Evolutionary conservation across 305 asterid species (phyloP).

Genomic region (Stenogyne calaminthoides): DNA sequence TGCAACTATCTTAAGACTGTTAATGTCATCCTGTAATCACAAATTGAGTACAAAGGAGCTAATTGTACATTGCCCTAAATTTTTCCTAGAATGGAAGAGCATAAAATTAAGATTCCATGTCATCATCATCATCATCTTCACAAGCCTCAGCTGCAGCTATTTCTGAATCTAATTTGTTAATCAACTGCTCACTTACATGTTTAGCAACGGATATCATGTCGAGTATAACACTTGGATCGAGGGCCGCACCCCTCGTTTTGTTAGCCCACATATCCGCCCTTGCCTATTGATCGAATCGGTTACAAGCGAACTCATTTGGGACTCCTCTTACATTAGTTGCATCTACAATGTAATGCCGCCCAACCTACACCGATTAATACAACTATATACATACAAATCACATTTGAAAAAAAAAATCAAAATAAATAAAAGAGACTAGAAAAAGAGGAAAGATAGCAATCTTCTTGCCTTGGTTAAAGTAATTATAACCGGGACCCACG

Average conservation of each 20-base stretch:
- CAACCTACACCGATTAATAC: conserved; percentile 50
- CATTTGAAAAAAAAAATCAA: neutral
- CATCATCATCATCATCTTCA: conserved; percentile 66
- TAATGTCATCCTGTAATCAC: neutral
- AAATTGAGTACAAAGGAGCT: neutral
- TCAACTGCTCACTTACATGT: conserved; percentile 64
- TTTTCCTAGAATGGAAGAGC: neutral
- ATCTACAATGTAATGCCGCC: conserved; percentile 77
- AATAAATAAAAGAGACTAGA: neutral
- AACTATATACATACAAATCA: neutral
- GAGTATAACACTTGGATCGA: conserved; percentile 70
- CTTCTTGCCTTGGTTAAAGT: conserved; percentile 77
- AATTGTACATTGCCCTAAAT: neutral
- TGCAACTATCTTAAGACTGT: neutral
- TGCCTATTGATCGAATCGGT: conserved; percentile 73
- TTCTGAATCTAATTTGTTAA: conserved; percentile 67
- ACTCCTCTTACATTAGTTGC: conserved; percentile 93
- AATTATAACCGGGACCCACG: conserved; percentile 68
- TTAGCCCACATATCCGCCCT: conserved; percentile 76
- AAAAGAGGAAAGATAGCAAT: neutral
- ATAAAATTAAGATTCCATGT: conserved; percentile 30
- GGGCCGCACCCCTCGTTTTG: conserved; percentile 79
- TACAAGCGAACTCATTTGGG: conserved; percentile 89
- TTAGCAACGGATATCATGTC: conserved; percentile 85
- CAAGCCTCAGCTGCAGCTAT: conserved; percentile 84